Conservation (phyloP, 768 basidiomycete genomes). For the Russula ochroleuca region DNA sequence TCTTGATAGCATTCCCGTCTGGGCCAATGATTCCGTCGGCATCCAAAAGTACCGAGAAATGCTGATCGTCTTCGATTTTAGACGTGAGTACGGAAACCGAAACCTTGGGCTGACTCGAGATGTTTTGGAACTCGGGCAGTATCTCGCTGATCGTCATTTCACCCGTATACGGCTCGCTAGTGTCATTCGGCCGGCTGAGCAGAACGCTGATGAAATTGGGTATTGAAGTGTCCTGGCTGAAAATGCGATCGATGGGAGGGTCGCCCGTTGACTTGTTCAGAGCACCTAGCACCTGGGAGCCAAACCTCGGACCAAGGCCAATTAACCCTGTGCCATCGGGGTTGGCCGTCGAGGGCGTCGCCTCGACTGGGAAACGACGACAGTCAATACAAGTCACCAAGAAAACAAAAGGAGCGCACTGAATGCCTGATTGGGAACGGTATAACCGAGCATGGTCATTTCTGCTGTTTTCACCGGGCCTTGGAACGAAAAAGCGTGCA, state of each 20-base stretch:
- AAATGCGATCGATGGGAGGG: constrained; percentile 61
- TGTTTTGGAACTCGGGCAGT: constrained; percentile 44
- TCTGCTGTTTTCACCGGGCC: constrained; percentile 45
- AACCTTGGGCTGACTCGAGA: constrained; percentile 50
- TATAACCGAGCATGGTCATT: constrained; percentile 45
- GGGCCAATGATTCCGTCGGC: constrained; percentile 57
- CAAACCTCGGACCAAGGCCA: constrained; percentile 58
- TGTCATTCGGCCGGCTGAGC: constrained; percentile 56
- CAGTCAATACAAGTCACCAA: not conserved
- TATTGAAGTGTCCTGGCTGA: constrained; percentile 49
- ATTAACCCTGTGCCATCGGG: constrained; percentile 39
- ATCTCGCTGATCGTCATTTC: constrained; percentile 61
- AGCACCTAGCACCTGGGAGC: constrained; percentile 42
- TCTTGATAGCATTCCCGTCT: constrained; percentile 51
- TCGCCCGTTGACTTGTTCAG: constrained; percentile 40
- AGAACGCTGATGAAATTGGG: constrained; percentile 61
- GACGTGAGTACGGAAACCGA: constrained; percentile 41
- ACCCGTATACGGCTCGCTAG: constrained; percentile 47
- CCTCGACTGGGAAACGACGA: constrained; percentile 37
- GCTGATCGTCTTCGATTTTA: constrained; percentile 52
- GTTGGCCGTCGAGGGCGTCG: constrained; percentile 33
- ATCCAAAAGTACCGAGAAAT: constrained; percentile 63
- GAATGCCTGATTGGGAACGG: constrained; percentile 44
- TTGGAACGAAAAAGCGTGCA: not conserved
- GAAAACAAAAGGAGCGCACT: constrained; percentile 34